phyloP scores from a whole-genome alignment of 1,284 basidiomycete species.

The Kwoniella shivajii region DNA sequence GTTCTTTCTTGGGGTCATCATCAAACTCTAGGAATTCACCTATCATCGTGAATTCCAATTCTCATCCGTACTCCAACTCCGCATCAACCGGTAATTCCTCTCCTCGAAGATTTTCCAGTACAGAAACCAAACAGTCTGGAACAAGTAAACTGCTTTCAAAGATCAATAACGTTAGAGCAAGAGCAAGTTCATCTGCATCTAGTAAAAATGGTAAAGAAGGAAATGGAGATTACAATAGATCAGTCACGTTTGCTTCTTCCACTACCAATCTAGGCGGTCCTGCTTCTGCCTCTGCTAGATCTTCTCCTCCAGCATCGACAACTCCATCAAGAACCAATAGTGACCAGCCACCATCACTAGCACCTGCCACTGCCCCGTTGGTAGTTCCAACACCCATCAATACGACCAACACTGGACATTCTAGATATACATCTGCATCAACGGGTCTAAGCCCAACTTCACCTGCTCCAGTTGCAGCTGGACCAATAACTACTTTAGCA shows the following conservation, averaged over 20 bases:
- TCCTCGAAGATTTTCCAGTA: neutral
- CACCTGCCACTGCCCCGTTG: neutral
- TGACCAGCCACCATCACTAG: neutral
- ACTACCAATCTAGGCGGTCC: neutral
- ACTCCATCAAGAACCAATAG: neutral
- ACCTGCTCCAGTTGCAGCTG: conserved; percentile 22
- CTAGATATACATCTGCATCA: neutral
- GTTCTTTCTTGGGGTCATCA: neutral
- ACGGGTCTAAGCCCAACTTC: conserved; percentile 20
- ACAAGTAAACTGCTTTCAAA: conserved; percentile 42
- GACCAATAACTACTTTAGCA: conserved; percentile 27
- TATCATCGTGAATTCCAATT: neutral
- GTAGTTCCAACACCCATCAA: conserved; percentile 1
- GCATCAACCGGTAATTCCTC: no score
- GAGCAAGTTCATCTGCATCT: conserved; percentile 20
- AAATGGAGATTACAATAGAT: conserved; percentile 9
- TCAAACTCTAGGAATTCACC: neutral
- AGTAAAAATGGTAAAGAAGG: neutral
- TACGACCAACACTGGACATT: neutral
- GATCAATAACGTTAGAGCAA: conserved; percentile 26
- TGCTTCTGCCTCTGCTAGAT: conserved; percentile 1
- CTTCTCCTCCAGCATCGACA: conserved; percentile 6
- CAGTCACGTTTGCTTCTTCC: conserved; percentile 9
- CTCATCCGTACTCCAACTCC: conserved; percentile 15
- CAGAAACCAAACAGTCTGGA: conserved; percentile 18